phyloP scores from a whole-genome alignment of 345 rosid species.

The Anacardium occidentale region DNA sequence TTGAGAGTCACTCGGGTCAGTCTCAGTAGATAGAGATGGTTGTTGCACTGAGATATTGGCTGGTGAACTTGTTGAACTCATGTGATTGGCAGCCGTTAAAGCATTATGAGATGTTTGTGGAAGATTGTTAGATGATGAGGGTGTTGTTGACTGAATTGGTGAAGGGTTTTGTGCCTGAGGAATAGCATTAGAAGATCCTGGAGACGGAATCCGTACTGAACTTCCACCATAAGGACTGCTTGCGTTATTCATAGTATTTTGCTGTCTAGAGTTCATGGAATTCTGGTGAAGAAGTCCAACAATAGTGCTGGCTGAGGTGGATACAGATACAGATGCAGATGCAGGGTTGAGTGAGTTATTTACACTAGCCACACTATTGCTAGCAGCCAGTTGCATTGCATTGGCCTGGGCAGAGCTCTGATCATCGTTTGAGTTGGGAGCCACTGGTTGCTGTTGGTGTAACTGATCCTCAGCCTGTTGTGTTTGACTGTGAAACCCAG shows the following conservation, averaged over 20 bases:
- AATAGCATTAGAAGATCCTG: constrained; percentile 70
- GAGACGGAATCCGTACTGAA: constrained; percentile 71
- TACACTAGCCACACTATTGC: constrained; percentile 49
- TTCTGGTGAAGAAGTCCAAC: constrained; percentile 91
- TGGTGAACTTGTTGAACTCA: constrained; percentile 55
- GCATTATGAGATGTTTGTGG: constrained; percentile 53
- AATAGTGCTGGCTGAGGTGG: constrained; percentile 69
- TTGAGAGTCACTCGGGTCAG: constrained; percentile 60
- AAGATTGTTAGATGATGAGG: constrained; percentile 53
- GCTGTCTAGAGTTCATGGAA: constrained; percentile 82
- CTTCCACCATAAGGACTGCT: constrained; percentile 79
- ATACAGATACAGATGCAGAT: constrained; percentile 38
- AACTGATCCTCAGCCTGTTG: constrained; percentile 68
- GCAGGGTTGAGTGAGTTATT: constrained; percentile 57
- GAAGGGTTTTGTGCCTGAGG: constrained; percentile 64
- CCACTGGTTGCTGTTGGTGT: constrained; percentile 44
- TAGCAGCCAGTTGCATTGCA: constrained; percentile 47
- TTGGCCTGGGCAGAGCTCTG: constrained; percentile 50
- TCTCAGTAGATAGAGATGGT: constrained; percentile 51
- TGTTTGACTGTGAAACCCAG: constrained; percentile 50
- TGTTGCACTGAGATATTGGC: constrained; percentile 60
- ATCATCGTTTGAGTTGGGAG: constrained; percentile 49
- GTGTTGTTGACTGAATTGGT: constrained; percentile 71
- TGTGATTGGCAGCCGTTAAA: constrained; percentile 51
- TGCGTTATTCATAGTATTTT: constrained; percentile 63